phyloP scores from a whole-genome alignment of 2,329 filamentous ascomycete genomes.

The Arthrobotrys musiformis region DNA sequence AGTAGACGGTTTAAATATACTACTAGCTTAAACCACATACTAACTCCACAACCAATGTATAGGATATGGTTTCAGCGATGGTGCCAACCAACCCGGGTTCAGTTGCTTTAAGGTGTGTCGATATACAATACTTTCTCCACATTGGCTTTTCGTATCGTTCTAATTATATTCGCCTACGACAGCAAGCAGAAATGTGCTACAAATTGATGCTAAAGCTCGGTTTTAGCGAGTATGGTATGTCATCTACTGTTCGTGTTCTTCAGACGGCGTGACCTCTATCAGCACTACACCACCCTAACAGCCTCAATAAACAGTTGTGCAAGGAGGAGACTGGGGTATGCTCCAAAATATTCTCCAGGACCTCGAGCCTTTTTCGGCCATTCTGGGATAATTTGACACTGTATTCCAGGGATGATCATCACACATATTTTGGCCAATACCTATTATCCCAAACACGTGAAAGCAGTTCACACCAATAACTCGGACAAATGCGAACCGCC shows the following conservation, averaged over 20 bases:
- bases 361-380: background rate
- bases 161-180: slow-evolving; percentile 61
- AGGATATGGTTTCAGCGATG: slow-evolving; percentile 49
- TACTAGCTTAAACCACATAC: background rate
- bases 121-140: background rate
- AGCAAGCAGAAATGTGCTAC: slow-evolving; percentile 74
- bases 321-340: slow-evolving; percentile 79
- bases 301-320: slow-evolving; percentile 61
- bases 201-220: slow-evolving; percentile 76
- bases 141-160: slow-evolving; percentile 10
- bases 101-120: slow-evolving; percentile 14
- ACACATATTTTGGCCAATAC: slow-evolving; percentile 69
- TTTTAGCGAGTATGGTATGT: slow-evolving; percentile 70
- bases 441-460: slow-evolving; percentile 43
- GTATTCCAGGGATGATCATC: slow-evolving; percentile 66
- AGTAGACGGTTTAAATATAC: background rate
- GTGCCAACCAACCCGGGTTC: slow-evolving; percentile 57
- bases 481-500: slow-evolving; percentile 67
- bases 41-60: background rate
- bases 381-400: background rate
- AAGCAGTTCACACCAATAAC: slow-evolving; percentile 74
- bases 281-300: slow-evolving; percentile 60
- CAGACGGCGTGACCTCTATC: no score
- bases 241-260: no score
- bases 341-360: slow-evolving; percentile 62